These are phyloP conservation scores for Tilletia caries DNA, from an alignment of 1,284 basidiomycete genomes.

Conservation along the genomic window DNA sequence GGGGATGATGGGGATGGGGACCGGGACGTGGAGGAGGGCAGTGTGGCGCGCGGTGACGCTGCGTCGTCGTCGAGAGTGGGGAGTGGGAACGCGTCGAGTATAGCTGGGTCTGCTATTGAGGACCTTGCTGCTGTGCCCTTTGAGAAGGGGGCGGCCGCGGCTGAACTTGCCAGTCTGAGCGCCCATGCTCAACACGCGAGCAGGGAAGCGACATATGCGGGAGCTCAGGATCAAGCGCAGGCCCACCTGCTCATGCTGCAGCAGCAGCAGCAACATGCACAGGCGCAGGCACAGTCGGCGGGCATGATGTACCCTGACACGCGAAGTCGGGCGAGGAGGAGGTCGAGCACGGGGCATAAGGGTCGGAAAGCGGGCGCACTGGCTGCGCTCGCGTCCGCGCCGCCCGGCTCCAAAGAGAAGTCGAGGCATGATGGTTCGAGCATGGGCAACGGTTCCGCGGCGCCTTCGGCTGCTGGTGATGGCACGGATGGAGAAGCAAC, in stretches of 20 bases:
- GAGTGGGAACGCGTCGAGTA: too few relatives aligned
- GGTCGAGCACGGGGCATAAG: slow-evolving; percentile 9
- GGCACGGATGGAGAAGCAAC: background rate
- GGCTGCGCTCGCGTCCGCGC: background rate
- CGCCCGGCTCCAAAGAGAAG: background rate
- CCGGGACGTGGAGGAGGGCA: too few relatives aligned
- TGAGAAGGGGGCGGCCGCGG: background rate
- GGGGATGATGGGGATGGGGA: background rate
- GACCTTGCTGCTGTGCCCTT: background rate
- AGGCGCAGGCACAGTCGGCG: background rate
- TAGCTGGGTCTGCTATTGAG: background rate
- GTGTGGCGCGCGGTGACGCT: background rate
- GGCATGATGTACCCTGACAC: background rate
- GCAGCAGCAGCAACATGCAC: background rate
- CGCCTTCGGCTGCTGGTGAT: too few relatives aligned
- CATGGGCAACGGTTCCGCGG: background rate
- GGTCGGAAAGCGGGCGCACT: background rate
- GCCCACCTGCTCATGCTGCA: background rate
- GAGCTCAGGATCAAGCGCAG: too few relatives aligned
- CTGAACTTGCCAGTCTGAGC: too few relatives aligned
- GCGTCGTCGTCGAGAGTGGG: too few relatives aligned
- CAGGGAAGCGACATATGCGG: too few relatives aligned
- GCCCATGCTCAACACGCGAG: too few relatives aligned
- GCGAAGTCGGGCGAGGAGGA: background rate
- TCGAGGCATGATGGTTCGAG: background rate